phyloP scores from a whole-genome alignment of 169 alveolate species.

The Plasmodium relictum region DNA sequence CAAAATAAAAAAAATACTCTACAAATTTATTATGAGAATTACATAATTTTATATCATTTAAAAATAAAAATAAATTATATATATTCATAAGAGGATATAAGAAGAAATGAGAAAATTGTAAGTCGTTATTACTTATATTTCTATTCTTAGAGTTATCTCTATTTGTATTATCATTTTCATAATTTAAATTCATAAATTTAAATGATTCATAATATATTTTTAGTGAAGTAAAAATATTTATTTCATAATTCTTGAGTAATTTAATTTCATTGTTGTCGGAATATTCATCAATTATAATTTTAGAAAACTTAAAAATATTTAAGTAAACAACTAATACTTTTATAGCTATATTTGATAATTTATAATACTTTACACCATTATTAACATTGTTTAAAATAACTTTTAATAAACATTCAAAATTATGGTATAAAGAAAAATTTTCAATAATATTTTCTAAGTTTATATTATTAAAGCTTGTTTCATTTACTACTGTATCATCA shows the following conservation, averaged over 20 bases:
- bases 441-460: slow-evolving; percentile 37
- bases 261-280: slow-evolving; percentile 48
- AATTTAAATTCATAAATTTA: slow-evolving; percentile 47
- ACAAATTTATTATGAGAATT: slow-evolving; percentile 41
- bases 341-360: slow-evolving; percentile 44
- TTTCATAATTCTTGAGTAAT: slow-evolving; percentile 68
- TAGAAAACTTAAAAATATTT: slow-evolving; percentile 54
- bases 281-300: slow-evolving; percentile 67
- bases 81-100: slow-evolving; percentile 46
- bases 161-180: slow-evolving; percentile 6
- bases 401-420: slow-evolving; percentile 52
- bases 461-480: background rate
- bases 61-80: slow-evolving; percentile 52
- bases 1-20: slow-evolving; percentile 54
- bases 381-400: slow-evolving; percentile 48
- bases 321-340: slow-evolving; percentile 37
- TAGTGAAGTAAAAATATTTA: slow-evolving; percentile 59
- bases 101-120: slow-evolving; percentile 69
- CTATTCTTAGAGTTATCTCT: background rate
- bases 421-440: slow-evolving; percentile 52
- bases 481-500: background rate
- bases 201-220: slow-evolving; percentile 72
- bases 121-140: background rate
- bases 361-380: slow-evolving; percentile 55
- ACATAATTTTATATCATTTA: slow-evolving; percentile 52